phyloP scores from a whole-genome alignment of 2,329 filamentous ascomycete genomes.

The Penicillium sp. region DNA sequence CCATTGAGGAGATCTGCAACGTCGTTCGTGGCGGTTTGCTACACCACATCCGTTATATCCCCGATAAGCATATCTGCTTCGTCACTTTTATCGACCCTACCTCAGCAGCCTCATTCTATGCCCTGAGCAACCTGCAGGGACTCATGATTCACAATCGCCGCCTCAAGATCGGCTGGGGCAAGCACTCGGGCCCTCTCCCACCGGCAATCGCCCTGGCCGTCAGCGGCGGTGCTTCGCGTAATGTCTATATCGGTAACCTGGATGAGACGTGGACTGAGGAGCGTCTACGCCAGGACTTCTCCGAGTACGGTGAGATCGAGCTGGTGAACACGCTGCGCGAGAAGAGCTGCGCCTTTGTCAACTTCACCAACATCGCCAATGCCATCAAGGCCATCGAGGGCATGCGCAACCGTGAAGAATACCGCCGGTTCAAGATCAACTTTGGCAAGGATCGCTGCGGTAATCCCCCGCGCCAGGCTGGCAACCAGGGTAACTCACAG shows the following conservation, averaged over 20 bases:
- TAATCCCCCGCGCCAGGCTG: conserved; percentile 87
- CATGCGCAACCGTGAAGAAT: conserved; percentile 90
- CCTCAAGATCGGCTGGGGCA: conserved; percentile 98
- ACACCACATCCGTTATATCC: conserved; percentile 98
- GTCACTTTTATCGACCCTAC: conserved; percentile 99
- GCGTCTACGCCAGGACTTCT: conserved; percentile 91
- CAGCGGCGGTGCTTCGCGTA: conserved; percentile 94
- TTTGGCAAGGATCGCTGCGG: conserved; percentile 98
- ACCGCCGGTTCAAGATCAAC: conserved; percentile 99
- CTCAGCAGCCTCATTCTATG: conserved; percentile 96
- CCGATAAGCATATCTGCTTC: conserved; percentile 99
- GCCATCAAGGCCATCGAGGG: conserved; percentile 99
- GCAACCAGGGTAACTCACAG: conserved; percentile 55
- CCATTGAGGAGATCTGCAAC: conserved; percentile 99
- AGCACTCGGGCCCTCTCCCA: conserved; percentile 94
- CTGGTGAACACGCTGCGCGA: conserved; percentile 94
- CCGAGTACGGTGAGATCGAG: conserved; percentile 97
- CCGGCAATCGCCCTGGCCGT: conserved; percentile 95
- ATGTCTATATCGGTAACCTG: conserved; percentile 96
- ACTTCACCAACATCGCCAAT: conserved; percentile 99
- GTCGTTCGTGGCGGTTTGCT: conserved; percentile 93
- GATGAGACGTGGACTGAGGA: conserved; percentile 98
- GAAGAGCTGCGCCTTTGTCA: conserved; percentile 99
- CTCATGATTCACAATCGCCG: conserved; percentile 99
- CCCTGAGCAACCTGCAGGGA: conserved; percentile 93